phyloP scores from a whole-genome alignment of 1,139 yeast species.

The Barnettozyma hawaiiensis region DNA sequence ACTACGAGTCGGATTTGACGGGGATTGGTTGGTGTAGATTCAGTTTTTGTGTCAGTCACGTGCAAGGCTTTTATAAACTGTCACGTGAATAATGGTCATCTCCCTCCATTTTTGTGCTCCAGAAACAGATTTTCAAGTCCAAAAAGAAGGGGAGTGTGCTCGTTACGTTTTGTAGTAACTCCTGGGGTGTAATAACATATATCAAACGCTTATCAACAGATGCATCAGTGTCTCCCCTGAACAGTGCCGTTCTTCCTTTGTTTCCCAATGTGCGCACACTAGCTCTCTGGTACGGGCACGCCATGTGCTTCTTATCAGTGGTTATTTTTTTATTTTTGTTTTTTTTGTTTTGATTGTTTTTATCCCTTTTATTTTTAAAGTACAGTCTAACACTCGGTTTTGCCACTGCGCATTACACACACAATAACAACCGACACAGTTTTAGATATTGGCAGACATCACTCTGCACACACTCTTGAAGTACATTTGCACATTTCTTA shows the following conservation, averaged over 20 bases:
- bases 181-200: no score
- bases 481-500: background rate
- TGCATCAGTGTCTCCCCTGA: no score
- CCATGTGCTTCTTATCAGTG: background rate
- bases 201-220: no score
- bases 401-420: background rate
- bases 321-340: background rate
- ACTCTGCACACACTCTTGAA: background rate
- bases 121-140: background rate
- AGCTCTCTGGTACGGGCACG: background rate
- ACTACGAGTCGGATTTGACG: no score
- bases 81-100: conserved; percentile 1
- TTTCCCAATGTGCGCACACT: background rate
- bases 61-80: background rate
- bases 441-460: background rate
- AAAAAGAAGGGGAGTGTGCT: background rate
- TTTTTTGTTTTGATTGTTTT: conserved; percentile 1
- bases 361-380: background rate
- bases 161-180: no score
- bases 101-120: background rate
- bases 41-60: conserved; percentile 1
- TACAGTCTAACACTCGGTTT: background rate
- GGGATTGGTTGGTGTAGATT: no score
- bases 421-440: background rate
- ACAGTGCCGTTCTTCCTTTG: no score